Base-by-base conservation (phyloP, 495 filamentous ascomycete genomes). In the Glonium stellatum region DNA sequence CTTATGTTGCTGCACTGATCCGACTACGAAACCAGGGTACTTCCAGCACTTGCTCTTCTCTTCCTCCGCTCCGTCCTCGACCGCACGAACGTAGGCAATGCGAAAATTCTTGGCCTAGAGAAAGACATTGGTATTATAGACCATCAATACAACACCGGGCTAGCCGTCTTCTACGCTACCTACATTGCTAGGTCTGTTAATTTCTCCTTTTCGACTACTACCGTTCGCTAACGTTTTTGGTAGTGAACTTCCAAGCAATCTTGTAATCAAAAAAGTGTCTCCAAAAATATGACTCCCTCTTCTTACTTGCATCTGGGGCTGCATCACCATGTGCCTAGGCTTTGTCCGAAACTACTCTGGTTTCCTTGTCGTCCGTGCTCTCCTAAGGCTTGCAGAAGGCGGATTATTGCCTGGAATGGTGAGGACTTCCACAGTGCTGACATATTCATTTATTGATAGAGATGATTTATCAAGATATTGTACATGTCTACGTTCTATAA, bases 401-500 rank as follows among this genome's bases (percentile, higher is more conserved):
- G 77, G 77, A 11, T 64, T 80, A n/a, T 54, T 79, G 9, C 78
- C 78, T 0, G 78, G 78, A 55, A 18, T 67, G 65, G 68, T 19
- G 39, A 18, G 5, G 23, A 39, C 31, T 48, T 37, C 36, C 23
- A 12, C 42, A 1, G 21, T 51, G 13, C 31, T 59, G 44, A 59
- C 31, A 10, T 19, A 39, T 15, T 15, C 36, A 15, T 15, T 39
- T 8, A 39, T 39, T 8, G 8, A 39, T 39, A n/a, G n/a, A n/a
- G n/a, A n/a, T n/a, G n/a, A n/a, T n/a, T n/a, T n/a, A n/a, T 15
- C 36, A 39, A 39, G 36, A 15, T 39, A 8, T 15, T 39, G 36
- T 39, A 39, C 39, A 80, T 82, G 21, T 78, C 78, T 10, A 81
- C 81, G 77, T 87, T 82, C 66, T 88, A 88, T 66, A 78, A 76